Conservation (phyloP, 805 yeast species). For the Kodamaea kaohsiungensis region DNA sequence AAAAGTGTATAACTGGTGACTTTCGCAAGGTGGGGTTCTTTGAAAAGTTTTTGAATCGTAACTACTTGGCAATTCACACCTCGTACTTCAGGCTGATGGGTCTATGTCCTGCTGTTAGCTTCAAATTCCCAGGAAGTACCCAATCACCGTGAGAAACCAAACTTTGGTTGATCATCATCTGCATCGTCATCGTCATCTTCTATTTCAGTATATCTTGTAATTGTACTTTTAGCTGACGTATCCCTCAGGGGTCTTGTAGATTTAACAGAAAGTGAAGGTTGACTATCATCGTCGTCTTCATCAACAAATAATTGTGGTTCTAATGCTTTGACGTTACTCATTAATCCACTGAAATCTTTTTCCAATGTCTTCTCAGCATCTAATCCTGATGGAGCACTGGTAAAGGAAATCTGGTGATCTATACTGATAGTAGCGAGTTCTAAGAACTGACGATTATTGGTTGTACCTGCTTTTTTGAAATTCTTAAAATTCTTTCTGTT, state of each 20-base stretch:
- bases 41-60: not conserved
- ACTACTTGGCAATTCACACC: constrained; percentile 32
- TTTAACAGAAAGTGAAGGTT: constrained; percentile 2
- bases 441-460: constrained; percentile 13
- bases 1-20: constrained; percentile 32
- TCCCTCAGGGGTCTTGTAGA: not conserved
- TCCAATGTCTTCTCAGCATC: constrained; percentile 7
- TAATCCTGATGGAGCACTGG: not conserved
- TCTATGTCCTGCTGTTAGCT: constrained; percentile 2
- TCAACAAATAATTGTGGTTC: constrained; percentile 9
- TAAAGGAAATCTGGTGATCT: constrained; percentile 12
- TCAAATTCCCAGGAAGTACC: not conserved
- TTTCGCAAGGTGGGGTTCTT: constrained; percentile 17
- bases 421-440: constrained; percentile 17
- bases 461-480: constrained; percentile 26
- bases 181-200: constrained; percentile 30
- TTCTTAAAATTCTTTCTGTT: constrained; percentile 33
- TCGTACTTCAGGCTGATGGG: constrained; percentile 42
- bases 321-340: constrained; percentile 12
- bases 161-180: constrained; percentile 34
- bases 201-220: not conserved
- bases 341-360: constrained; percentile 14
- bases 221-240: not conserved
- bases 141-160: constrained; percentile 22
- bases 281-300: constrained; percentile 6